These are phyloP conservation scores for Verticillium isaacii DNA, from an alignment of 2,329 filamentous ascomycete genomes.

Conservation along the genomic window DNA sequence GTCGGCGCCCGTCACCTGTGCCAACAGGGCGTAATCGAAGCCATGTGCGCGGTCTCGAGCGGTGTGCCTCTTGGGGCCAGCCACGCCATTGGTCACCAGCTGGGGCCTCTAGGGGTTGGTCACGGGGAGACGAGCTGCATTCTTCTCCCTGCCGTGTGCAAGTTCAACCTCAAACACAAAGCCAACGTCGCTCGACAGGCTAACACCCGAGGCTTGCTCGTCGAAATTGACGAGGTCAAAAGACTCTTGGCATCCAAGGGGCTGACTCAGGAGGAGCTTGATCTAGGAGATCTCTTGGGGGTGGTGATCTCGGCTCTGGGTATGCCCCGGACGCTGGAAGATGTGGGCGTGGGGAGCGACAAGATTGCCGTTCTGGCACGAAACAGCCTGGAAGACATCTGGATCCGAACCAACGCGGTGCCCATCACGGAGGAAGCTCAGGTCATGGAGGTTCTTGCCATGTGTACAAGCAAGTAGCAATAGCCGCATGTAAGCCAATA, in stretches of 20 bases:
- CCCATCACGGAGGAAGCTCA: conserved; percentile 39
- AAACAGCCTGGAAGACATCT: conserved; percentile 44
- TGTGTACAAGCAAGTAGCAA: conserved; percentile 14
- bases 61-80: conserved; percentile 41
- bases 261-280: conserved; percentile 19
- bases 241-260: neutral
- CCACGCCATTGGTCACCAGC: conserved; percentile 48
- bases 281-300: conserved; percentile 48
- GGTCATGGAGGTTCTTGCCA: conserved; percentile 46
- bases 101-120: conserved; percentile 50
- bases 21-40: conserved; percentile 45
- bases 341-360: conserved; percentile 44
- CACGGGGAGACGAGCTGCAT: conserved; percentile 47
- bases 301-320: conserved; percentile 44
- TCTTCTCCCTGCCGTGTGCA: conserved; percentile 50
- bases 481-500: neutral
- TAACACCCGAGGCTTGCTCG: conserved; percentile 6
- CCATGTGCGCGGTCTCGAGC: conserved; percentile 40
- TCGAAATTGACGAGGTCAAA: neutral
- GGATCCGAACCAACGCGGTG: conserved; percentile 45
- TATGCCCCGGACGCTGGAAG: conserved; percentile 47
- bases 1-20: conserved; percentile 38
- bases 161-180: conserved; percentile 39
- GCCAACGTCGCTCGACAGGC: conserved; percentile 23
- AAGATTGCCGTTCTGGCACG: conserved; percentile 41